Percentiles rank a stretch among this genome's conserved stretches.
phyloP scores from a whole-genome alignment of 441 rosid species.

The Breynia disticha region DNA sequence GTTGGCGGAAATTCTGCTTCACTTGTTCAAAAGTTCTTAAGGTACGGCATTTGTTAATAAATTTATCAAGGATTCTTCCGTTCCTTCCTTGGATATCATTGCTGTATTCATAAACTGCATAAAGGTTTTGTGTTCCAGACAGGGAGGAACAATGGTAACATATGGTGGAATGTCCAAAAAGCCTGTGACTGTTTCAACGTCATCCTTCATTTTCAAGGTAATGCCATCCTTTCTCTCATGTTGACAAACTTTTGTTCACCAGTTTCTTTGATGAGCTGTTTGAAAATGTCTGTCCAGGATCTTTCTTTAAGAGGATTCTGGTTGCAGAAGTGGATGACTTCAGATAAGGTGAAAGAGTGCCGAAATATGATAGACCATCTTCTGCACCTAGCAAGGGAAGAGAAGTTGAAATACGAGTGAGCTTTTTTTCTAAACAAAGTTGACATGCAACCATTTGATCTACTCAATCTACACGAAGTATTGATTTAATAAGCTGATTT shows the following conservation, averaged over 20 bases:
- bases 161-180: conserved; percentile 94
- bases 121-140: conserved; percentile 28
- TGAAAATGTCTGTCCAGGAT: conserved; percentile 30
- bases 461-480: not conserved
- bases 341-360: conserved; percentile 54
- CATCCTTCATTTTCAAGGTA: conserved; percentile 83
- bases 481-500: not conserved
- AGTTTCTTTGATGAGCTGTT: not conserved
- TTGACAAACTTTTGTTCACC: not conserved
- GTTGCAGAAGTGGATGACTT: conserved; percentile 67
- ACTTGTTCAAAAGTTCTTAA: conserved; percentile 66
- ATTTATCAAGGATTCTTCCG: not conserved
- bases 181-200: conserved; percentile 65
- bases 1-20: conserved; percentile 87
- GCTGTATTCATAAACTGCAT: not conserved
- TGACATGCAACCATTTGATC: not conserved
- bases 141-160: conserved; percentile 82
- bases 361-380: conserved; percentile 71
- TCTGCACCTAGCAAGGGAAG: conserved; percentile 42
- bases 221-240: not conserved
- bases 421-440: conserved; percentile 3
- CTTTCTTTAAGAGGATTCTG: conserved; percentile 81
- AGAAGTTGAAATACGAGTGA: conserved; percentile 79
- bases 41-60: conserved; percentile 23
- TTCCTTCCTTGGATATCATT: not conserved